These are phyloP conservation scores for Vanilla planifolia DNA, from an alignment of 106 monocot genomes.

Conservation along the genomic window DNA sequence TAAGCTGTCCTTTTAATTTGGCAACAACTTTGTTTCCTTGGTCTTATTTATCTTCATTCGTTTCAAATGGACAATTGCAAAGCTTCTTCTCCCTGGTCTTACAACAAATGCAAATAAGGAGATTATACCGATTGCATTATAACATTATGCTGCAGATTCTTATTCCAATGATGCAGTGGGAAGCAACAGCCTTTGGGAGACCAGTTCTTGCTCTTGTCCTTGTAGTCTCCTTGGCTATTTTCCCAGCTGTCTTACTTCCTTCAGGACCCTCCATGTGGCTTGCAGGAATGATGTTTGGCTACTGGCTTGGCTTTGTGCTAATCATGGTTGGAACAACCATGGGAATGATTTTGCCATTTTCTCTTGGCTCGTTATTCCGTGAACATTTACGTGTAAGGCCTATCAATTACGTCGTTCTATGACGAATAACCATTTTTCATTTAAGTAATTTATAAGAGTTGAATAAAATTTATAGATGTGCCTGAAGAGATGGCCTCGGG, in stretches of 20 bases:
- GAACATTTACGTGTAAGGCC: conserved; percentile 72
- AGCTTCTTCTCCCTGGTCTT: too few species aligned
- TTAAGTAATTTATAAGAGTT: not conserved
- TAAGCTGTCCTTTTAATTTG: not conserved
- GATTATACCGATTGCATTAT: not conserved
- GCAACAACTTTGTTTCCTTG: not conserved
- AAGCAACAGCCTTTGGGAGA: conserved; percentile 88
- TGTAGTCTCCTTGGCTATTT: conserved; percentile 72
- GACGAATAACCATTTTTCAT: not conserved
- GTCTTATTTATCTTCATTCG: not conserved
- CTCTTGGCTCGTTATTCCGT: conserved; percentile 64
- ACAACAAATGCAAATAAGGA: too few species aligned
- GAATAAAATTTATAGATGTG: conserved; percentile 51
- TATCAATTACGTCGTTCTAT: not conserved
- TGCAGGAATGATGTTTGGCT: conserved; percentile 97
- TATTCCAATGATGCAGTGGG: conserved; percentile 88
- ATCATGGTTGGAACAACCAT: conserved; percentile 93
- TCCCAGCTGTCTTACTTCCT: conserved; percentile 78
- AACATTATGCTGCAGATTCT: conserved; percentile 45
- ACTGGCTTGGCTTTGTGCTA: conserved; percentile 86
- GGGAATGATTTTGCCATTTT: conserved; percentile 80
- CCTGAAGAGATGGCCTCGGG: conserved; percentile 87
- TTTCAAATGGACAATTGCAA: too few species aligned
- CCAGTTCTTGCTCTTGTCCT: conserved; percentile 83
- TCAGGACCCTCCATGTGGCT: conserved; percentile 99